These are phyloP conservation scores for Ceratobasidium sp. DNA, from an alignment of 1,284 basidiomycete species.

Conservation along the genomic window DNA sequence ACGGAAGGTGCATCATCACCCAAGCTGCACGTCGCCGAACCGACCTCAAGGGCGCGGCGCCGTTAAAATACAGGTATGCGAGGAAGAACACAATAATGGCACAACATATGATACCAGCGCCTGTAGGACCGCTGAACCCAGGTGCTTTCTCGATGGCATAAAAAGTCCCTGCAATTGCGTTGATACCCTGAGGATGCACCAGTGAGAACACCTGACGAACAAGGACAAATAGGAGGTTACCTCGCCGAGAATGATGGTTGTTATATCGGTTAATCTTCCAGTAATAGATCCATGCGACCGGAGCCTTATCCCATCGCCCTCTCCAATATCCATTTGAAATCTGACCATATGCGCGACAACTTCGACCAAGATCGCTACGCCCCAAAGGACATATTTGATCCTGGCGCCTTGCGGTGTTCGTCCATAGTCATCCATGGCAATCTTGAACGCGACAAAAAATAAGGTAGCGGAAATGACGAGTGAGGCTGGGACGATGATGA, in stretches of 20 bases:
- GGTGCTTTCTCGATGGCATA: conserved; percentile 32
- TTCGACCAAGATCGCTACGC: conserved; percentile 3
- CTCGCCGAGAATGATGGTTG: conserved; percentile 40
- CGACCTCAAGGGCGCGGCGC: conserved; percentile 7
- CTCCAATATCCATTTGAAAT: conserved; percentile 22
- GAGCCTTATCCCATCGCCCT: conserved; percentile 11
- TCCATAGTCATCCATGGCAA: not conserved
- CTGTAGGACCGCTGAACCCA: conserved; percentile 1
- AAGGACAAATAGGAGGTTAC: not conserved
- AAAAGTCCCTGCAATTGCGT: conserved; percentile 34
- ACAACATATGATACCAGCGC: conserved; percentile 1
- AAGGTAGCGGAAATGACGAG: conserved; percentile 14
- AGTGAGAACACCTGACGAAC: not conserved
- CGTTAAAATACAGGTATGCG: conserved; percentile 37
- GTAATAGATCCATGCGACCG: conserved; percentile 36
- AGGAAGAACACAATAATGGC: conserved; percentile 29
- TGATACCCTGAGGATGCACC: conserved; percentile 22
- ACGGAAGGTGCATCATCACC: conserved; percentile 29
- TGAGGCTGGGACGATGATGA: conserved; percentile 10
- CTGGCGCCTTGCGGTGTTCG: not conserved
- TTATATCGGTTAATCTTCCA: conserved; percentile 16
- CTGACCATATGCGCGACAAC: conserved; percentile 13
- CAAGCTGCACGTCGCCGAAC: conserved; percentile 5
- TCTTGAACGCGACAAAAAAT: conserved; percentile 12
- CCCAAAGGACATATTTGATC: conserved; percentile 27